phyloP scores from a whole-genome alignment of 164 flowering plant species.

The Macadamia tetraphylla region DNA sequence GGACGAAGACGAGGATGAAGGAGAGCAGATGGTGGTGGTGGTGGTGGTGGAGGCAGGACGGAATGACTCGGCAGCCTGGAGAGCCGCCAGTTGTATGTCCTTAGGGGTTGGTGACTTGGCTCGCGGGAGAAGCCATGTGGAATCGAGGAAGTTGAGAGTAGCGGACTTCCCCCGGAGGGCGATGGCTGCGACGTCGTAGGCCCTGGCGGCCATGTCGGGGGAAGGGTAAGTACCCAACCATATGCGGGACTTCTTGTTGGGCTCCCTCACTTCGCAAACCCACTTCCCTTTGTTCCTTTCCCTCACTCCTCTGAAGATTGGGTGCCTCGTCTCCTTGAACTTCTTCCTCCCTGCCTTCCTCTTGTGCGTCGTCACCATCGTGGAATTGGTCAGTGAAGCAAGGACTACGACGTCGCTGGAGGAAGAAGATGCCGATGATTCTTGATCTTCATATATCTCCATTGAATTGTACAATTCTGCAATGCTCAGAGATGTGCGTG shows the following conservation, averaged over 20 bases:
- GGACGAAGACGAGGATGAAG: neutral
- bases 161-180: slow-evolving; percentile 33
- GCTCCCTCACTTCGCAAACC: slow-evolving; percentile 52
- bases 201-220: slow-evolving; percentile 57
- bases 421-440: slow-evolving; percentile 5
- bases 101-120: slow-evolving; percentile 19
- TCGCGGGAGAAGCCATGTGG: slow-evolving; percentile 18
- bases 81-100: slow-evolving; percentile 27
- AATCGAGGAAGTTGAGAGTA: slow-evolving; percentile 35
- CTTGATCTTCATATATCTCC: slow-evolving; percentile 3
- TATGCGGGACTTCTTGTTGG: slow-evolving; percentile 31
- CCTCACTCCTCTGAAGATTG: slow-evolving; percentile 39
- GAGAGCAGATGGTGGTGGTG: neutral
- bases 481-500: no score
- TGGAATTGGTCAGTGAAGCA: neutral
- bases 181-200: slow-evolving; percentile 47
- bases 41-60: neutral
- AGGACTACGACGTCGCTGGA: neutral
- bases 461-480: neutral
- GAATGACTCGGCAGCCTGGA: slow-evolving; percentile 25
- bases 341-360: slow-evolving; percentile 33
- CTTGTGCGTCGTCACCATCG: slow-evolving; percentile 12
- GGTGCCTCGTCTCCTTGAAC: slow-evolving; percentile 44
- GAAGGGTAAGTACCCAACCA: slow-evolving; percentile 54
- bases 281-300: slow-evolving; percentile 30